Percentiles rank a stretch among this genome's conserved stretches.
phyloP scores from a whole-genome alignment of 1,139 yeast species.

The Blastobotrys raffinosifermentans region DNA sequence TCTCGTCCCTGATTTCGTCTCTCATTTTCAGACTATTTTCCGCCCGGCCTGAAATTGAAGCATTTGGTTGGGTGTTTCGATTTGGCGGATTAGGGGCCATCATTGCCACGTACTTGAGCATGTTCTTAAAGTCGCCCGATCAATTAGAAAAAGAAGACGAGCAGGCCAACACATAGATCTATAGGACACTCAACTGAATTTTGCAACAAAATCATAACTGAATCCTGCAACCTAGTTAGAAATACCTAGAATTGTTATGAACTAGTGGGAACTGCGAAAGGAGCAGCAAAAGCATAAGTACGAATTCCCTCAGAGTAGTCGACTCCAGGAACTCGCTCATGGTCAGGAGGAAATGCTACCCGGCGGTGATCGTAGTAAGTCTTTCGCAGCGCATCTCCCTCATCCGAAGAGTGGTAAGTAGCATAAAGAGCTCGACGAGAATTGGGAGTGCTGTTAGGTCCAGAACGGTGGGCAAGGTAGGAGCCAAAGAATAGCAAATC shows the following conservation, averaged over 20 bases:
- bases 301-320: constrained; percentile 12
- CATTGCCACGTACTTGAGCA: constrained; percentile 29
- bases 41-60: constrained; percentile 23
- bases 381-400: constrained; percentile 10
- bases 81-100: constrained; percentile 34
- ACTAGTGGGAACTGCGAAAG: constrained; percentile 10
- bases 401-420: constrained; percentile 12
- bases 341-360: constrained; percentile 13
- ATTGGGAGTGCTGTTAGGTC: constrained; percentile 7
- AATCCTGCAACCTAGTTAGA: too few relatives aligned
- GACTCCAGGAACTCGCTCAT: constrained; percentile 10
- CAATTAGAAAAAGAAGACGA: constrained; percentile 19
- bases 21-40: constrained; percentile 30
- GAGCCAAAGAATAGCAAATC: constrained; percentile 13
- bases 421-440: constrained; percentile 14
- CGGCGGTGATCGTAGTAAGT: constrained; percentile 12
- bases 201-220: too few relatives aligned
- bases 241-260: too few relatives aligned
- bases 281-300: constrained; percentile 15
- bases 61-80: constrained; percentile 34
- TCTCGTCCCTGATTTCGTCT: constrained; percentile 32
- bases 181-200: too few relatives aligned
- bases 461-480: constrained; percentile 13
- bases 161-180: too few relatives aligned
- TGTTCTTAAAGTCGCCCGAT: constrained; percentile 21